Conservation (phyloP, 2,329 filamentous ascomycete genomes). For the Ophiostoma angusticollis region DNA sequence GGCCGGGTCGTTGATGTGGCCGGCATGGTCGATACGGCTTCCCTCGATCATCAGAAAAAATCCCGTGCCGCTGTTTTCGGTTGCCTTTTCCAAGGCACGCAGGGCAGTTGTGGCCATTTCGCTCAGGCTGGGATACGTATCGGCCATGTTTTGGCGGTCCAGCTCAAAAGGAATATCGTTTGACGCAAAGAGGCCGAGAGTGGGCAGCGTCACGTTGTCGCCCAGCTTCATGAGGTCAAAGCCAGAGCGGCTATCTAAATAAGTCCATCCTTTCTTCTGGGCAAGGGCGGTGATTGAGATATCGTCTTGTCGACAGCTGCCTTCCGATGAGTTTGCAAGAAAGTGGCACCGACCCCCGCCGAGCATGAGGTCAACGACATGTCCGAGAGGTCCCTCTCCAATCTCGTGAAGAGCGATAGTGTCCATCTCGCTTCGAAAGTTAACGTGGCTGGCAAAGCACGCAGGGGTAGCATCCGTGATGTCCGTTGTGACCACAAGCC, state of each 20-base stretch:
- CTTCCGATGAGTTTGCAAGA: conserved; percentile 63
- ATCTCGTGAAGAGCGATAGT: conserved; percentile 86
- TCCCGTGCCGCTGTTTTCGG: conserved; percentile 70
- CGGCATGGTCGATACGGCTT: conserved; percentile 90
- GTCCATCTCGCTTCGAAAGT: conserved; percentile 69
- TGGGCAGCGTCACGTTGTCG: conserved; percentile 57
- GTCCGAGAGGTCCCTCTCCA: conserved; percentile 73
- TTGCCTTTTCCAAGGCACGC: conserved; percentile 65
- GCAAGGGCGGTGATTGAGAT: conserved; percentile 65
- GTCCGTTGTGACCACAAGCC: conserved; percentile 86
- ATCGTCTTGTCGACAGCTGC: conserved; percentile 71
- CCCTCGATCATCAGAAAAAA: conserved; percentile 99
- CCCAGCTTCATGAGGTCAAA: conserved; percentile 66
- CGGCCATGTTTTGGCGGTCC: conserved; percentile 66
- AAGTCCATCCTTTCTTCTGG: conserved; percentile 65
- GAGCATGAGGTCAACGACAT: conserved; percentile 82
- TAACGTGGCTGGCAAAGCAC: conserved; percentile 83
- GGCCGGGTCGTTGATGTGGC: conserved; percentile 71
- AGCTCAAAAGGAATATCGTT: conserved; percentile 86
- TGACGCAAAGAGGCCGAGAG: conserved; percentile 74
- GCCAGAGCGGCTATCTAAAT: conserved; percentile 55
- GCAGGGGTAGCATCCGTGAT: conserved; percentile 94
- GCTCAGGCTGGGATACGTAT: conserved; percentile 75
- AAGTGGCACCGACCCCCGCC: conserved; percentile 92
- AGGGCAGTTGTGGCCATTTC: conserved; percentile 85